A percentile compares a stretch with the other conserved stretches of the same genome.
These are phyloP conservation scores for Metarhizium brunneum DNA, from an alignment of 2,329 filamentous ascomycete genomes.

Conservation along the genomic window DNA sequence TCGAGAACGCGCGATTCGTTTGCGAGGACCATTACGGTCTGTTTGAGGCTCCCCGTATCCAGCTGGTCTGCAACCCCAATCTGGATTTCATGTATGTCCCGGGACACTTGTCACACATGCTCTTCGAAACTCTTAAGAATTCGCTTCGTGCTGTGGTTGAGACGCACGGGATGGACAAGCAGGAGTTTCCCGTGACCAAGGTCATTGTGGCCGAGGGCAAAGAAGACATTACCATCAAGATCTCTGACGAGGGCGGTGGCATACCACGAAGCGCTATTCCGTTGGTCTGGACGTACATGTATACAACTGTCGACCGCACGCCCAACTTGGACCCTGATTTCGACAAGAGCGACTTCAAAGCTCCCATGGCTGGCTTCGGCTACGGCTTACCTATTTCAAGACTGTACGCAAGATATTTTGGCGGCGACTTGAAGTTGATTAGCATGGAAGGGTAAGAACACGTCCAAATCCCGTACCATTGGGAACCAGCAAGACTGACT, in stretches of 20 bases:
- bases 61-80: constrained; percentile 89
- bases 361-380: constrained; percentile 98
- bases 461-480: constrained; percentile 7
- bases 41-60: constrained; percentile 92
- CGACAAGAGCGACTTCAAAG: constrained; percentile 98
- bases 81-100: constrained; percentile 99
- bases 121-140: constrained; percentile 98
- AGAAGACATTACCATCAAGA: constrained; percentile 98
- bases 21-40: constrained; percentile 98
- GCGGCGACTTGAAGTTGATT: constrained; percentile 92
- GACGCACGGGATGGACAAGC: constrained; percentile 86
- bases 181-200: constrained; percentile 93
- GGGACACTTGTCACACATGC: constrained; percentile 97
- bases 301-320: constrained; percentile 94
- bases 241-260: constrained; percentile 91
- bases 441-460: constrained; percentile 91
- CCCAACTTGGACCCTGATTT: constrained; percentile 94
- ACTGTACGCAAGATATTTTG: constrained; percentile 93
- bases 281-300: constrained; percentile 99
- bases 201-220: constrained; percentile 96
- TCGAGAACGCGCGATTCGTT: constrained; percentile 97
- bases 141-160: constrained; percentile 94
- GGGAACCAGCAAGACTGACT: constrained; percentile 8
- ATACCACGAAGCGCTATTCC: constrained; percentile 90
- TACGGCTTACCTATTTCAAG: constrained; percentile 92